Base-by-base conservation (phyloP, 2,329 filamentous ascomycete genomes). In the Cytospora piceae region DNA sequence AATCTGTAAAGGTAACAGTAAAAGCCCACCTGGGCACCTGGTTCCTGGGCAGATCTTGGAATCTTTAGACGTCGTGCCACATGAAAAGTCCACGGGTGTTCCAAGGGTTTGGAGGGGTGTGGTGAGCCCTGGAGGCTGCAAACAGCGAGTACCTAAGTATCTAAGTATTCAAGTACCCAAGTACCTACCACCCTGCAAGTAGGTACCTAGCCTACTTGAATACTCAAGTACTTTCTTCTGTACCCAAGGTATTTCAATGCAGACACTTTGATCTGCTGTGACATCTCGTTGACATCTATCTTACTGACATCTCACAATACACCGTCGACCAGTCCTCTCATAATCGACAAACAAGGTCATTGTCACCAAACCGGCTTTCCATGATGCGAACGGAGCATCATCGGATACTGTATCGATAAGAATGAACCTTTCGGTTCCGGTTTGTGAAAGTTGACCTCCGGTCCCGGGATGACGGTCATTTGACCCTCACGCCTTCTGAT, bases 341-440 rank as follows among this genome's bases (percentile, higher is more conserved):
- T n/a, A 17, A 22, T n/a, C 11, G 42, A 46, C 20, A 8, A 22
- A 46, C 42, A 39, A 39, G 37, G 37, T 39, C 17, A 49, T 49
- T 24, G 46, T 49, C n/a, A 24, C n/a, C 22, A 49, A 20, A 24
- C 9, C n/a, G n/a, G 3, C 11, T 49, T 49, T 24, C 11, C 7
- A 49, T 57, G 61, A 31, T 57, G 51, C 42, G 39, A 37, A 63
- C 42, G 61, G 61, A 52, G 39, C 61, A 57, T 52, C 53, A 29
- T 57, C 61, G 61, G 61, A 57, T 37, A 27, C 53, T 29, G 32
- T 53, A 42, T 42, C 61, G 61, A 57, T 63, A 58, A 63, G 53
- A 42, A 42, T 12, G 20, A 42, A 29, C 15, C 12, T 39, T 51
- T 51, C 61, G 61, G 56, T 53, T 57, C 61, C 55, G 42, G 42